phyloP scores from a whole-genome alignment of 768 basidiomycete species.

The Chalciporus sphaerocephalus region DNA sequence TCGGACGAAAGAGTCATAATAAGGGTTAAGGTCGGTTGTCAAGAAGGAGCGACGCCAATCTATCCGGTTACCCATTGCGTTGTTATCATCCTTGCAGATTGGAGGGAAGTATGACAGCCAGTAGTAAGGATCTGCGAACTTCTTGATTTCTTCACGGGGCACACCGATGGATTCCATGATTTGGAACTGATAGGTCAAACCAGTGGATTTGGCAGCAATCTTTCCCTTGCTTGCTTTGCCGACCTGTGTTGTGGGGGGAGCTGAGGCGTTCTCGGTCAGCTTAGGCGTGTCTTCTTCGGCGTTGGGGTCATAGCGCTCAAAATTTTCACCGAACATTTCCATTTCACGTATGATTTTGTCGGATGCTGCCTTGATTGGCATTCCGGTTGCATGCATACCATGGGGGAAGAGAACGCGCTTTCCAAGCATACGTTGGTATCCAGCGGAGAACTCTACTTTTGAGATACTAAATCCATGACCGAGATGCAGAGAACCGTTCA shows the following conservation, averaged over 20 bases:
- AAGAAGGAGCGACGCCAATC: constrained; percentile 96
- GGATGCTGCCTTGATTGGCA: constrained; percentile 99
- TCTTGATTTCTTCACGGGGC: constrained; percentile 85
- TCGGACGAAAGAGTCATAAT: constrained; percentile 93
- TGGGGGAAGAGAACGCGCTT: constrained; percentile 96
- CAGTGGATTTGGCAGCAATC: constrained; percentile 87
- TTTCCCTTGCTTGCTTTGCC: constrained; percentile 96
- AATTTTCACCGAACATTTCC: constrained; percentile 89
- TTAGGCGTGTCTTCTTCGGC: constrained; percentile 44
- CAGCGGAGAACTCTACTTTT: constrained; percentile 95
- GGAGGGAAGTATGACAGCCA: constrained; percentile 97
- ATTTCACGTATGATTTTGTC: constrained; percentile 98
- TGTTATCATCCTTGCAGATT: constrained; percentile 82
- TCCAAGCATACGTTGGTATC: constrained; percentile 92
- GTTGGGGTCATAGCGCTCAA: constrained; percentile 51
- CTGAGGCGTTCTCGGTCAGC: constrained; percentile 39
- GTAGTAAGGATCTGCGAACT: constrained; percentile 91
- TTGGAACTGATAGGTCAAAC: constrained; percentile 96
- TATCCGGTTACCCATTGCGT: constrained; percentile 86
- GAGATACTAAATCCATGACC: constrained; percentile 98
- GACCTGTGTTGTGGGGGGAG: constrained; percentile 43
- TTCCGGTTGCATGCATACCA: constrained; percentile 95
- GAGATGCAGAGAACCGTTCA: constrained; percentile 96
- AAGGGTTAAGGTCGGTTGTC: constrained; percentile 94
- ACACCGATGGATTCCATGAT: constrained; percentile 95